Evolutionary conservation across 345 rosid species (phyloP), one percentile per base, ranked within the genome.

Genomic region (Fremontodendron californicum): DNA sequence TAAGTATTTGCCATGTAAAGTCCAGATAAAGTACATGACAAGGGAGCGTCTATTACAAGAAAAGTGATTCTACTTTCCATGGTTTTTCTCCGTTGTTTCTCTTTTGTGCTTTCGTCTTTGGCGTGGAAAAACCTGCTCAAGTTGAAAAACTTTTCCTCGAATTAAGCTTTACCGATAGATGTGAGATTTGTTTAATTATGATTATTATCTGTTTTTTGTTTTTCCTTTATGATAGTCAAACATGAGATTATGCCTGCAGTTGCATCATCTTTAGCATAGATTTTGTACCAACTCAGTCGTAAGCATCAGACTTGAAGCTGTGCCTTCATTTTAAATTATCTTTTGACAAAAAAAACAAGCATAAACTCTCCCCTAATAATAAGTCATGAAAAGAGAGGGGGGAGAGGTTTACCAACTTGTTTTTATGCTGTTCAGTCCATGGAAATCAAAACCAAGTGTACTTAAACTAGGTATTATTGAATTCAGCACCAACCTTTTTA

Each of bases 391-490:
- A 61, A 61, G 19, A 60, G 4, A 6, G 15, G 15, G 0, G 40
- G 1, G 9, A 31, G 15, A 16, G n/a, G 21, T 31, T 33, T 31
- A 55, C 65, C 55, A 29, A 18, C 10, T 62, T 70, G 79, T 60
- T 15, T 63, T n/a, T 19, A 63, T 63, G 21, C 18, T 42, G 16
- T 19, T 37, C 58, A 72, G 43, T 78, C 71, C 37, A 10, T 33
- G 68, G 68, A 63, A 63, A 63, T 71, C 60, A 9, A 49, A 51
- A 18, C 40, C 48, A 8, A 43, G 65, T 49, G 71, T 31, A 29
- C 70, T 42, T 74, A 57, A 74, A 54, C 73, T 73, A 45, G 75
- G 81, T n/a, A 74, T 74, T 70, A 48, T 29, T 33, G 27, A 42
- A 49, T 60, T 37, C 29, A 21, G 42, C 68, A 45, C 18, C 43